Percentiles rank a stretch among this genome's conserved stretches.
phyloP scores from a whole-genome alignment of 2,329 filamentous ascomycete species.

The Neospermospora avenae region DNA sequence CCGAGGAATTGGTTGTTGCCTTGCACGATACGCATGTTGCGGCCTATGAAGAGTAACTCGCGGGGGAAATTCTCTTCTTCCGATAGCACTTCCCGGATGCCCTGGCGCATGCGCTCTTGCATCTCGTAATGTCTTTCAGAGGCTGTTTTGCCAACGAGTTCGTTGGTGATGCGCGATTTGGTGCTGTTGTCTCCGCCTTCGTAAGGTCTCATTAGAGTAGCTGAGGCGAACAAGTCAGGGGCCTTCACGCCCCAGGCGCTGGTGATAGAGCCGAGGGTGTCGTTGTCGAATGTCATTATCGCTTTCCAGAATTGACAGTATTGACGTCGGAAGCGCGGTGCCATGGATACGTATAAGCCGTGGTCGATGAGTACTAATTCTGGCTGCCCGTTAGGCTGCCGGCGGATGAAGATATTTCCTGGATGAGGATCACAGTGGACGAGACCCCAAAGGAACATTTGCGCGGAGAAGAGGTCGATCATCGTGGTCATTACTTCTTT shows the following conservation, averaged over 20 bases:
- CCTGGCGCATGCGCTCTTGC: conserved; percentile 63
- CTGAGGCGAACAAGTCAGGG: conserved; percentile 85
- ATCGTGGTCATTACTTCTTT: conserved; percentile 95
- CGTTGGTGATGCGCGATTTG: conserved; percentile 56
- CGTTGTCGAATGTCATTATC: conserved; percentile 89
- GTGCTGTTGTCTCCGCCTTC: conserved; percentile 74
- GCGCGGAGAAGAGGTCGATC: conserved; percentile 92
- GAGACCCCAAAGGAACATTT: conserved; percentile 96
- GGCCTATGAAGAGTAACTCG: conserved; percentile 70
- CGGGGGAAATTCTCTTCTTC: conserved; percentile 68
- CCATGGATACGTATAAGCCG: conserved; percentile 92
- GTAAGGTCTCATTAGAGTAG: conserved; percentile 87
- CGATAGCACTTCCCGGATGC: conserved; percentile 61
- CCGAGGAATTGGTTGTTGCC: conserved; percentile 72
- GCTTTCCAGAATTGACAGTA: conserved; percentile 93
- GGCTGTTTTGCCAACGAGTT: conserved; percentile 50
- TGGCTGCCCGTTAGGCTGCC: conserved; percentile 73
- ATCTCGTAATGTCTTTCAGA: conserved; percentile 70
- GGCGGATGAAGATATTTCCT: conserved; percentile 93
- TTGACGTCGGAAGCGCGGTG: conserved; percentile 75
- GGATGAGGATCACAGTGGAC: conserved; percentile 97
- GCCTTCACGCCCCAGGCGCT: conserved; percentile 83
- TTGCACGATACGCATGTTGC: conserved; percentile 71
- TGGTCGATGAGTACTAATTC: conserved; percentile 97
- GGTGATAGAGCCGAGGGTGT: conserved; percentile 69